Base-by-base conservation (phyloP, 345 rosid species). In the Citrus reticulata region DNA sequence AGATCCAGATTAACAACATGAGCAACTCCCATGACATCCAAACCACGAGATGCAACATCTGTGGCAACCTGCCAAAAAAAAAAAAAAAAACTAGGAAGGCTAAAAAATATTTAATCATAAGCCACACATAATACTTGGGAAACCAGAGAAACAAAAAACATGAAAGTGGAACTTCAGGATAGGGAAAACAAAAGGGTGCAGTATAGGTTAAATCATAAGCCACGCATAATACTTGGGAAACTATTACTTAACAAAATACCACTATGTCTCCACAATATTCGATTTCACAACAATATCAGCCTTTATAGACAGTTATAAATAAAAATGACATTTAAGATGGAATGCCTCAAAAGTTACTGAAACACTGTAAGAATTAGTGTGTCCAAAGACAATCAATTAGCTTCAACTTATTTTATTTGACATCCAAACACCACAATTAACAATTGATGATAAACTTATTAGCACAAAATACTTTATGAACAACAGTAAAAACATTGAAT, bases 41-140 rank as follows among this genome's bases (percentile, higher is more conserved):
- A 80, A 75, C 88, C 88, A 20, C 88, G 88, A 75, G 86, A 83
- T 10, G 86, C 88, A 72, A 85, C 88, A 81, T 85, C 86, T n/a
- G 88, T 85, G 25, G 88, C 88, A 58, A 83, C 86, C 84, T 82
- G 84, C 66, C 75, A 42, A 27, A 29, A 8, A 10, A 22, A 6
- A 9, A 42, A 2, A 42, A 42, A 42, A 10, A 3, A 3, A 16
- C 51, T 46, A 46, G 49, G 14, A 42, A 42, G 49, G 49, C 16
- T 42, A 42, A 42, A 42, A 42, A 10, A 0, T 11, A 42, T 10
- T 42, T 3, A 10, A 13, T 32, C 34, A 32, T 32, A 32, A 32
- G 34, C 34, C 5, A 32, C 0, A 0, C 34, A 32, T 32, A 32
- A 32, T 32, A 32, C 34, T 32, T 32, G 34, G 5, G 51, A 46